Percentiles rank a stretch among this genome's conserved stretches.
These are phyloP conservation scores for Dendrobium officinale DNA, from an alignment of 106 monocot species.

Conservation along the genomic window DNA sequence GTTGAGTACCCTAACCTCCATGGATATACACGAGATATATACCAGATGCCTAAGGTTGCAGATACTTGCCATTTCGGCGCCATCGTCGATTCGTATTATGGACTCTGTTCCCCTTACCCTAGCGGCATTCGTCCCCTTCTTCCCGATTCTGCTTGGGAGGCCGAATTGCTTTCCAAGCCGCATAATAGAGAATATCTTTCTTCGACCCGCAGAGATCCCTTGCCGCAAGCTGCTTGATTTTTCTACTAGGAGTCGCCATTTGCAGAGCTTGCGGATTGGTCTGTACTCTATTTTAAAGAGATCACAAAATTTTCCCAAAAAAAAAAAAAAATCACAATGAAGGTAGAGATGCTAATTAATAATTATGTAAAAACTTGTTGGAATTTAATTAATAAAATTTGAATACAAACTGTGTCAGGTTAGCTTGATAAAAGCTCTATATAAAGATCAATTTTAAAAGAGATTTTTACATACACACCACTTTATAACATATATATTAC, in stretches of 20 bases:
- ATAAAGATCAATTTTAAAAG: no score
- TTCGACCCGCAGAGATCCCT: not conserved
- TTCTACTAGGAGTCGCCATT: no score
- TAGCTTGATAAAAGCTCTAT: no score
- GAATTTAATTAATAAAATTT: no score
- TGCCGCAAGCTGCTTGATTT: not conserved
- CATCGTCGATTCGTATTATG: conserved; percentile 73
- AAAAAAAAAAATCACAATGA: no score
- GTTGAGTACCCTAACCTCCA: conserved; percentile 71
- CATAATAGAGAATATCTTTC: conserved; percentile 50
- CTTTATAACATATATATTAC: no score
- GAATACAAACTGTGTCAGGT: no score
- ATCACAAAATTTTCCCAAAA: no score
- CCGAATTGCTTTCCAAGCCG: conserved; percentile 42
- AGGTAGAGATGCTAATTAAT: no score
- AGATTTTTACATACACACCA: no score
- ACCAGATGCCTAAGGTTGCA: conserved; percentile 80
- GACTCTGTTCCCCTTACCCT: conserved; percentile 80
- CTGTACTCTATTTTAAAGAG: no score
- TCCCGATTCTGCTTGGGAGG: conserved; percentile 40
- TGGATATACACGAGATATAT: conserved; percentile 73
- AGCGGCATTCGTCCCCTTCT: conserved; percentile 59
- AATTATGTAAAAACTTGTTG: no score
- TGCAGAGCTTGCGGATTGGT: not conserved
- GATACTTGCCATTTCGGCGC: conserved; percentile 77